phyloP scores from a whole-genome alignment of 2,329 filamentous ascomycete species.

The Penicillium concentricum region DNA sequence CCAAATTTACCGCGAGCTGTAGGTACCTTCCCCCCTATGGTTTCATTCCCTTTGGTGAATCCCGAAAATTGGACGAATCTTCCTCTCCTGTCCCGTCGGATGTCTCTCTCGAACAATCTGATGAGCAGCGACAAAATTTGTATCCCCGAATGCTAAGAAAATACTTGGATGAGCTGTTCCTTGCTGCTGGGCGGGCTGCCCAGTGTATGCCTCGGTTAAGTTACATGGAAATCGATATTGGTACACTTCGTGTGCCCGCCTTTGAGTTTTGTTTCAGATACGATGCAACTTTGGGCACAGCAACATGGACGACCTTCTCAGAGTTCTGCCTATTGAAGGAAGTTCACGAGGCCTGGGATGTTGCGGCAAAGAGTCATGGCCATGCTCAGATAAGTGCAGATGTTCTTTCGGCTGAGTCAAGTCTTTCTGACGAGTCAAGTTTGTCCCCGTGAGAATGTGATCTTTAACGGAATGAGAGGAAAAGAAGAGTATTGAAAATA shows the following conservation, averaged over 20 bases:
- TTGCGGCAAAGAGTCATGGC: neutral
- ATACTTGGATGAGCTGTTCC: neutral
- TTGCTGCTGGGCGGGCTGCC: neutral
- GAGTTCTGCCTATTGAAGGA: neutral
- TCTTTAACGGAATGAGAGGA: rapidly evolving
- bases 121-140: neutral
- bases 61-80: neutral
- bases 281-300: neutral
- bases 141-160: neutral
- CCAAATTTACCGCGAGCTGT: neutral
- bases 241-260: rapidly evolving
- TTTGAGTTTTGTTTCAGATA: neutral
- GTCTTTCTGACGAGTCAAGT: neutral
- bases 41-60: neutral
- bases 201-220: neutral
- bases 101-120: rapidly evolving
- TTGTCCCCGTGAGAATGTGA: neutral
- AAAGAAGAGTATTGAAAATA: neutral
- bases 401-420: neutral
- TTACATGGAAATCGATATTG: neutral
- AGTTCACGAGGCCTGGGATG: neutral
- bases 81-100: neutral
- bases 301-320: neutral
- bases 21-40: neutral
- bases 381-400: neutral